phyloP scores from a whole-genome alignment of 2,329 filamentous ascomycete species.

The Xylariales sp. region DNA sequence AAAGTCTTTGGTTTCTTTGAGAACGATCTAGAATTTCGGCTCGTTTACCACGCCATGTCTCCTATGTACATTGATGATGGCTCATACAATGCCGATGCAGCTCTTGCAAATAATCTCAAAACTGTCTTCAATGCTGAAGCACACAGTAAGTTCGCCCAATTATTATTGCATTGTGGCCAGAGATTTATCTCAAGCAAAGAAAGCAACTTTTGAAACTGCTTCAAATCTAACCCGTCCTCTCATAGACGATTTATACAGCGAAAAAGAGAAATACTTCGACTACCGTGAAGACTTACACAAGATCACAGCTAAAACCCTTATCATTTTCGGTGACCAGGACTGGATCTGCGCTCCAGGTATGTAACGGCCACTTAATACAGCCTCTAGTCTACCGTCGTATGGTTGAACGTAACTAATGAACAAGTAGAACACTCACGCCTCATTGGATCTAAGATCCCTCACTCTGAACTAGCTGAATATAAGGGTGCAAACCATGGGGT shows the following conservation, averaged over 20 bases:
- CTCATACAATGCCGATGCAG: constrained; percentile 29
- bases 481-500: too few species aligned
- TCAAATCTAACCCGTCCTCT: too few species aligned
- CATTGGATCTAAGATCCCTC: too few species aligned
- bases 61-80: constrained; percentile 29
- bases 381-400: too few species aligned
- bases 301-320: constrained; percentile 28
- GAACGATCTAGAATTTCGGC: constrained; percentile 30
- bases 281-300: constrained; percentile 23
- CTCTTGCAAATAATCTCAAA: constrained; percentile 21
- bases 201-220: too few species aligned
- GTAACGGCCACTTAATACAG: too few species aligned
- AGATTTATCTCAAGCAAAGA: background rate
- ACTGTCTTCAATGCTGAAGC: constrained; percentile 29
- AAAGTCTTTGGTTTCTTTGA: constrained; percentile 33
- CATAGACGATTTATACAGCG: constrained; percentile 28
- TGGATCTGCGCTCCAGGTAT: constrained; percentile 34
- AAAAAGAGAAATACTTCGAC: constrained; percentile 32
- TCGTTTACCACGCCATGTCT: constrained; percentile 30
- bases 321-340: constrained; percentile 31
- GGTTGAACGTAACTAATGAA: too few species aligned
- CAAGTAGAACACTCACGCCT: too few species aligned
- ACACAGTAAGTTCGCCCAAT: constrained; percentile 23
- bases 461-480: too few species aligned
- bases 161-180: background rate